Base-by-base conservation (phyloP, 148 eudicot species). In the Tetragonia tetragonoides region DNA sequence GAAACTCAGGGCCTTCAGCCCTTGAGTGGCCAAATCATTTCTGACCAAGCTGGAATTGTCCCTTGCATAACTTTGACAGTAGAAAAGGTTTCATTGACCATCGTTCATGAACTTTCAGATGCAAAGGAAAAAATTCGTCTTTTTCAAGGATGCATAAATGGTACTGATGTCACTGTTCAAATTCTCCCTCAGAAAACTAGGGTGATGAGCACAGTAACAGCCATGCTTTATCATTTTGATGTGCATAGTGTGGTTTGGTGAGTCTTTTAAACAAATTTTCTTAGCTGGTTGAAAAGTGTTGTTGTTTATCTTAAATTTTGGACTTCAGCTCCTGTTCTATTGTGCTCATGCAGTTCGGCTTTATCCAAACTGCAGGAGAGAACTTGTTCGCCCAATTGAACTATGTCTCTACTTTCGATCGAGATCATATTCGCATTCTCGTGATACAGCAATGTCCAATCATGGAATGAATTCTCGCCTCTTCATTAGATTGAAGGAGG, bases 71-170 rank as follows among this genome's bases (percentile, higher is more conserved):
- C 69, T 70, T 73, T 95, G 77, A 68, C 74, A 68, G 56, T 90
- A 76, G 90, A 87, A 34, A 89, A 90, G 69, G 84, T 83, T 65
- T 84, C 88, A 47, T 78, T 93, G 80, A 91, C 97, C 65, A 86
- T 95, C 75, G 90, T 89, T 73, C 87, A 91, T 78, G 96, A 95
- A 82, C 87, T 89, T 79, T 86, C 89, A 56, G 90, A 87, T 83
- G 83, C 87, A 64, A 84, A 74, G 73, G 94, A 87, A 72, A 89
- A 84, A 81, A 84, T 91, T 54, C 91, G 96, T 57, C 88, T 95
- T 67, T 89, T 95, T 66, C 92, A 88, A 82, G 94, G 90, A 81
- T 83, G 88, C 66, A 83, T 91, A 68, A 73, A 82, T 72, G 77
- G 72, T 70, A 79, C 77, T 81, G 88, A 92, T 77, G 84, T 93